Base-by-base conservation (phyloP, 306 rosid genomes). In the Rosa multiflora region DNA sequence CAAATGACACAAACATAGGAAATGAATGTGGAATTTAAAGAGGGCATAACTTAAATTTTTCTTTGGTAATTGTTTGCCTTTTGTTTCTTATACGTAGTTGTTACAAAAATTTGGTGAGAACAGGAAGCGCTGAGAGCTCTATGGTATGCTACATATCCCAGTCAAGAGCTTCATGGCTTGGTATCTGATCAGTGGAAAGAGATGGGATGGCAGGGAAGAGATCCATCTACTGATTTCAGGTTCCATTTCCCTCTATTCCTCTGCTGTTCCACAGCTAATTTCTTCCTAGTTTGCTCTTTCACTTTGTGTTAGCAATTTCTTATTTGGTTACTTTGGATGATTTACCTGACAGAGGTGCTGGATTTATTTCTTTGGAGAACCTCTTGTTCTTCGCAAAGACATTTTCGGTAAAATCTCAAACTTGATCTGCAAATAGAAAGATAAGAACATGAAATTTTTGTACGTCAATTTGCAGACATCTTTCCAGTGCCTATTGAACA, bases 181-280 rank as follows among this genome's bases (percentile, higher is more conserved):
- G 82, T 94, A 84, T 94, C 96, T 70, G 96, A 94, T 75, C 98
- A 94, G 67, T 92, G 97, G 98, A 94, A 94, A 81, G 94, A 94
- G 82, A 94, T 92, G 97, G 98, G 98, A 67, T 94, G 97, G 97
- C 98, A 94, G 74, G 97, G 98, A 85, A 92, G 88, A 85, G 97
- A 94, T 72, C 98, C 98, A 48, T 94, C 98, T 0, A 94, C 98
- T 44, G 97, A 94, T 91, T 94, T 94, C 87, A 90, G 97, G 98
- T 94, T 83, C 13, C 55, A 66, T 77, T 61, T 77, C 11, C 29
- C 70, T 69, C 77, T 46, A n/a, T 64, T 78, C 40, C 44, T 74
- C 73, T 42, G 20, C 46, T 74, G 56, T 42, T 74, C 32, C 17
- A 37, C 46, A 72, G 6, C 61, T 44, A 35, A 64, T 42, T 64